Evolutionary conservation across 148 eudicot genomes (phyloP), one percentile per base, ranked within the genome.

Genomic region (Drosera capensis): DNA sequence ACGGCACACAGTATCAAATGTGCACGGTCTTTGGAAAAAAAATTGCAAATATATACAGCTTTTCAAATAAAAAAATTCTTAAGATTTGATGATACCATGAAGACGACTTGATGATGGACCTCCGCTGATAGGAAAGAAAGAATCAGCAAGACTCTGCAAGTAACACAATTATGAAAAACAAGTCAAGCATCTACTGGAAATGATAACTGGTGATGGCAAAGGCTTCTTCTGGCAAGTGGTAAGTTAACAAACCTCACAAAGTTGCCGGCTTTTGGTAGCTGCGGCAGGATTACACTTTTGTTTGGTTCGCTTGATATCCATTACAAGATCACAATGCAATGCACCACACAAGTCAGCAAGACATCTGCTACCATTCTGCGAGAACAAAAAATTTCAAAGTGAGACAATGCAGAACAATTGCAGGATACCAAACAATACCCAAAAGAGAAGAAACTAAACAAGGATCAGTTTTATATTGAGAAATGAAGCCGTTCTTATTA

Each of bases 281-380:
- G 94, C 96, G 23, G 94, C 94, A 20, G 96, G 85, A 64, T 79
- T 86, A 58, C 96, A 86, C 66, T 76, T 86, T 45, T 64, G 65
- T 55, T 79, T 82, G 51, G 52, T 71, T 20, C 62, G 59, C 36
- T 58, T 64, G 0, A 45, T 59, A 37, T 74, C 69, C 70, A 74
- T 63, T 59, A 69, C 70, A 55, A 53, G 73, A 57, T 86, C 96
- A 72, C 96, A 82, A 51, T 86, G 94, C 60, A 86, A 59, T 26
- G 94, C 94, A 43, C 96, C 94, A 50, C 96, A 86, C 34, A 77
- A 40, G 70, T 86, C 80, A 19, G 96, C 94, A 65, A 86, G 56
- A 66, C 96, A 86, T 49, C 76, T 86, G 55, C 71, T 55, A 38
- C 74, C 60, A 55, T 57, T 82, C 96, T 86, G 65, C 19, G 3